Base-by-base conservation (phyloP, 192 early-diverging fungal species). In the Thoreauomyces humboldtii region DNA sequence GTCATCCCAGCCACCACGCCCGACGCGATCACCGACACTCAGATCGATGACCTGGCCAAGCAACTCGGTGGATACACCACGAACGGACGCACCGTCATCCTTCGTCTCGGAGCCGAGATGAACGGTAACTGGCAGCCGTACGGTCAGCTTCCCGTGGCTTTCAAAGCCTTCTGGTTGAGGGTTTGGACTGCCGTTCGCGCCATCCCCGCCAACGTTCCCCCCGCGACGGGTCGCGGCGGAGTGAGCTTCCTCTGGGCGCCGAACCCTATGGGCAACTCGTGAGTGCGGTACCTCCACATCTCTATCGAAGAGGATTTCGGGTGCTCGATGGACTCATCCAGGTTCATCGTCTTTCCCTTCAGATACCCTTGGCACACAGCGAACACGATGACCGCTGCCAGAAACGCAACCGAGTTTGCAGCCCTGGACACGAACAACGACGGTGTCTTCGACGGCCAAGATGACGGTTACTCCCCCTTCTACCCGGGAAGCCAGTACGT, bases 361-460 rank as follows among this genome's bases (percentile, higher is more conserved):
- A n/a, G n/a, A n/a, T n/a, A n/a, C n/a, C n/a, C n/a, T n/a, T n/a
- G n/a, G n/a, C n/a, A n/a, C n/a, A n/a, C n/a, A n/a, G n/a, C n/a
- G 22, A 37, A 51, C 51, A 33, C 59, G 1, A 53, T 63, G 32
- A 36, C 50, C 7, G 56, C 54, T 15, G 45, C 69, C 24, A 44
- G 35, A 29, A 32, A 22, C 61, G 46, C 60, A 12, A 52, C 70
- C 41, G 76, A 74, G 17, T 46, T 70, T 38, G 27, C 63, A 1
- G 63, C 70, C 15, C 35, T 77, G 36, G 76, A 81, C 43, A 82
- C 80, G n/a, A 79, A 82, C 69, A 58, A 68, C 12, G 67, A 82
- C 58, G 75, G 77, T 0, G n/a, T 7, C n/a, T 9, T 81, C 19
- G 48, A 61, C 53, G 32, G 11, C 3, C n/a, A 22, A 12, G 79